Percentiles rank a stretch among this genome's conserved stretches.
Conservation (phyloP, 768 basidiomycete genomes). For the Lactifluus pinguis region DNA sequence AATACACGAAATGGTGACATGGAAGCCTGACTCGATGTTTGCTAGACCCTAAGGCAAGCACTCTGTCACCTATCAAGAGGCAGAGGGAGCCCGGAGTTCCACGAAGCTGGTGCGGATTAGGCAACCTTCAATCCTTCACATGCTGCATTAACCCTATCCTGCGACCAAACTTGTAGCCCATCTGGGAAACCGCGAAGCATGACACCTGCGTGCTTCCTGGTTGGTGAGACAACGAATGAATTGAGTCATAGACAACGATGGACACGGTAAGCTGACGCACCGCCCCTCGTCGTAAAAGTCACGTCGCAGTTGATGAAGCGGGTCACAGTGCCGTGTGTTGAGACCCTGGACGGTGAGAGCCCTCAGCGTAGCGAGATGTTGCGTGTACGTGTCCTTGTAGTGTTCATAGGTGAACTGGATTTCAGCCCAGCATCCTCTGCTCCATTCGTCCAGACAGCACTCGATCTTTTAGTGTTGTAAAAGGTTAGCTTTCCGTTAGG, state of each 20-base stretch:
- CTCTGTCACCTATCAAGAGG: no score
- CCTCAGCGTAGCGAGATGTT: not conserved
- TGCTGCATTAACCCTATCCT: not conserved
- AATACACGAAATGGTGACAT: no score
- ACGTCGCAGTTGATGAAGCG: not conserved
- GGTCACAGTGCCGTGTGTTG: constrained; percentile 3
- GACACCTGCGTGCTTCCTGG: constrained; percentile 2
- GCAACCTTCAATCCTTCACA: no score
- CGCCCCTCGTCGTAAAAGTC: constrained; percentile 4
- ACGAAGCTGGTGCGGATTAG: no score
- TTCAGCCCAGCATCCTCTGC: not conserved
- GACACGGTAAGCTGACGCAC: not conserved
- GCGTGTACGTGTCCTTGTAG: not conserved
- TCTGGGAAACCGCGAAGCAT: not conserved
- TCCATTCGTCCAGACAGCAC: constrained; percentile 8
- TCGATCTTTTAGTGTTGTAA: not conserved
- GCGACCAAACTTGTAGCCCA: not conserved
- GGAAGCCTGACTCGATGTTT: no score
- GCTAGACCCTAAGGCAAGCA: no score
- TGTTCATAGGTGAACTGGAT: not conserved
- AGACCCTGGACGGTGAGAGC: constrained; percentile 4
- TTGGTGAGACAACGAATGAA: not conserved
- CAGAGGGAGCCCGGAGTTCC: no score
- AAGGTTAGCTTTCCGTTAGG: not conserved
- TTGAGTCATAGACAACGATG: not conserved